Base-by-base conservation (phyloP, 495 filamentous ascomycete genomes). In the Sabuloglossum arenarium region DNA sequence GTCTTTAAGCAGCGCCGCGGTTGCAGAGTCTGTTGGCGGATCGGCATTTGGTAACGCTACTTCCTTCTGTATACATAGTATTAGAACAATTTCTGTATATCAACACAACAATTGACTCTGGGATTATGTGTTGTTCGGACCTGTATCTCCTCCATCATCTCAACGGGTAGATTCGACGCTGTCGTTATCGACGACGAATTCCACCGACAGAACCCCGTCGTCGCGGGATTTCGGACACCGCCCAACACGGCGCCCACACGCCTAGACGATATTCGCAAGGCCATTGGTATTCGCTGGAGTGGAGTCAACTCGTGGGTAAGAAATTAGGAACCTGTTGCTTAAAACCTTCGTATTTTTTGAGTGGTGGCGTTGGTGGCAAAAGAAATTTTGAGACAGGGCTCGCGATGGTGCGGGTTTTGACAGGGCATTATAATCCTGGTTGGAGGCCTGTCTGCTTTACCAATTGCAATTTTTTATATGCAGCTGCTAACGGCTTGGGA, bases 11-110 rank as follows among this genome's bases (percentile, higher is more conserved):
- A 95, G 73, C 24, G 79, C 74, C n/a, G 77, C 74, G 50, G 86
- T 88, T 56, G 75, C 66, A 19, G 89, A 95, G 67, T 94, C 84
- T 3, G 75, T 57, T 0, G 81, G 61, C 11, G 91, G 91, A 66
- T 98, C 91, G 24, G 85, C 74, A 58, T 83, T 85, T 1, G 85
- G 75, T 14, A 93, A 66, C 27, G 71, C 61, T 8, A 78, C 68
- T 65, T 86, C 81, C 62, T 75, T 77, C 78, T 86, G 63, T 45
- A 14, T n/a, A n/a, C n/a, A n/a, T n/a, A 29, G 23, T 23, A 39
- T 11, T 16, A 37, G 8, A 28, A n/a, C n/a, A n/a, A n/a, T n/a
- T n/a, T n/a, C n/a, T n/a, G n/a, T n/a, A n/a, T n/a, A n/a, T n/a
- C n/a, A n/a, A n/a, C n/a, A n/a, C n/a, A n/a, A n/a, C n/a, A n/a